A percentile compares a stretch with the other conserved stretches of the same genome.
phyloP scores from a whole-genome alignment of 805 yeast species.

The Cyberlindnera meyerae region DNA sequence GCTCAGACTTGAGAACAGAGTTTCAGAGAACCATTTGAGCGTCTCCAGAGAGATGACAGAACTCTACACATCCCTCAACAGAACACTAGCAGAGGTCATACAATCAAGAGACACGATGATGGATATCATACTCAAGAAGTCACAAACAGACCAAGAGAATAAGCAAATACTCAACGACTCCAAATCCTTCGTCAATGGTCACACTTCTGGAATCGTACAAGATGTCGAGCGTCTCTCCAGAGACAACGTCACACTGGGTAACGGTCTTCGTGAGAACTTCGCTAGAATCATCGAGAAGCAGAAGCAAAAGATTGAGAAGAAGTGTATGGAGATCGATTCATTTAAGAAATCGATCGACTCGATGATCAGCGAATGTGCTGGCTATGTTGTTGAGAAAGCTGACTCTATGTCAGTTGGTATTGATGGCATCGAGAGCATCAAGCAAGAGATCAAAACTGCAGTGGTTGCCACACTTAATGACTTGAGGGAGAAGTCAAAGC shows the following conservation, averaged over 20 bases:
- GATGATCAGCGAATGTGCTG: conserved; percentile 9
- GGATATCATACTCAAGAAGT: conserved; percentile 6
- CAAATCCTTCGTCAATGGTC: conserved; percentile 6
- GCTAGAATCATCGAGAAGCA: conserved; percentile 13
- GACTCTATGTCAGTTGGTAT: conserved; percentile 6
- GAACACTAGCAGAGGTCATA: conserved; percentile 20
- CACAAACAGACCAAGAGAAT: conserved; percentile 16
- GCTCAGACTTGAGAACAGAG: conserved; percentile 14
- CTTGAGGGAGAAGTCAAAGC: conserved; percentile 4
- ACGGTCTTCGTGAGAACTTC: conserved; percentile 11
- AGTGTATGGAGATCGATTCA: conserved; percentile 3
- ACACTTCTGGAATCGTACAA: conserved; percentile 1
- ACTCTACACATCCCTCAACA: conserved; percentile 11
- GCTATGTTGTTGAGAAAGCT: conserved; percentile 1
- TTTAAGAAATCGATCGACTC: conserved; percentile 7
- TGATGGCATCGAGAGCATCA: conserved; percentile 14
- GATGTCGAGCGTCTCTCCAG: conserved; percentile 6
- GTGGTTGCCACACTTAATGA: conserved; percentile 16
- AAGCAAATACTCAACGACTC: conserved; percentile 7
- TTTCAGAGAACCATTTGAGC: conserved; percentile 15
- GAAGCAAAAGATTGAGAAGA: conserved; percentile 9
- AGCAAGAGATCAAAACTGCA: conserved; percentile 13
- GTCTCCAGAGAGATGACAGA: conserved; percentile 20
- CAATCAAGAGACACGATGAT: conserved; percentile 10
- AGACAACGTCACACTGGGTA: conserved; percentile 8